Base-by-base conservation (phyloP, 805 yeast species). In the Kuraishia floccosa region DNA sequence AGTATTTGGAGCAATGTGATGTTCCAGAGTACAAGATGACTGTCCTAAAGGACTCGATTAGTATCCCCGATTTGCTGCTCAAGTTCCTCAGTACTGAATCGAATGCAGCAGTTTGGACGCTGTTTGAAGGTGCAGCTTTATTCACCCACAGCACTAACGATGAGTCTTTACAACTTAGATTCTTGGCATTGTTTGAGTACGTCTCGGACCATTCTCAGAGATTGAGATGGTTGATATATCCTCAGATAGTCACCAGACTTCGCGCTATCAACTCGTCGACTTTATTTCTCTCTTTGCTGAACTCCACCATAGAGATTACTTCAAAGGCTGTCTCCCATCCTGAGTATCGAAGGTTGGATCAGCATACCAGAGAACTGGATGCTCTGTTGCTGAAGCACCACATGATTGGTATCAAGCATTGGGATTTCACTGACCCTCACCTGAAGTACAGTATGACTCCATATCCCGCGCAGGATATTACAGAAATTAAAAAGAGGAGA, bases 1-100 rank as follows among this genome's bases (percentile, higher is more conserved):
- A 42, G 12, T 30, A 48, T 0, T 36, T 65, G 14, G 45, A 50
- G 18, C 56, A 51, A 3, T 54, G 56, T 31, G 65, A 58, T 6
- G 31, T 60, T 17, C 28, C 27, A 1, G 50, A 50, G 13, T 51
- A 45, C 7, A 62, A 58, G 6, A 38, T 49, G 35, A 35, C 56
- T 3, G 27, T 30, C 1, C 31, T 67, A 17, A 52, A 46, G 24
- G 57, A 52, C 1, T 47, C 50, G 10, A 44, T 47, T 14, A 49
- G 44, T n/a, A 42, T 65, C 7, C 75, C 76, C 7, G 43, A 46
- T 17, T 19, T 34, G 3, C 34, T 63, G 20, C 36, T 54, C 8
- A 54, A 49, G 32, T 50, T 57, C 28, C 30, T 40, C 17, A 6
- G 21, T 3, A 10, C 26, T 5, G 36, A 24, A 9, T 20, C 38